phyloP scores from a whole-genome alignment of 345 rosid genomes.

The Bruguiera parviflora region DNA sequence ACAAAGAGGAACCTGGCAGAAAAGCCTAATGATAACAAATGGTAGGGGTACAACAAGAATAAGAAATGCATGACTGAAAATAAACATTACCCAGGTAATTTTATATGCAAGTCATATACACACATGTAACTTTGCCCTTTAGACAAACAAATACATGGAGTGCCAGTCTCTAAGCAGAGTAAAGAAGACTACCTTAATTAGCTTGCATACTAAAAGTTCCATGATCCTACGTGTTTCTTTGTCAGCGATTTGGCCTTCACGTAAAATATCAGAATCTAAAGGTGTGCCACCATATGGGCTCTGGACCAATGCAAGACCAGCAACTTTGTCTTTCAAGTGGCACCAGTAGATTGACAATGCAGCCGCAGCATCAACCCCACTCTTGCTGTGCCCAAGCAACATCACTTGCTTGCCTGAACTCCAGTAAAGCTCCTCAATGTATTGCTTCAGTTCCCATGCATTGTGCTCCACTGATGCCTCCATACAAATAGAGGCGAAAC shows the following conservation, averaged over 20 bases:
- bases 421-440: constrained; percentile 75
- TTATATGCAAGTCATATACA: neutral
- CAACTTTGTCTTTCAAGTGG: constrained; percentile 58
- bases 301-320: constrained; percentile 68
- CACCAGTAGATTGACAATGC: constrained; percentile 55
- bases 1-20: neutral
- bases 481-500: constrained; percentile 9
- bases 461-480: constrained; percentile 75
- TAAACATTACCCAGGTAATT: no score
- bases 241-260: constrained; percentile 66
- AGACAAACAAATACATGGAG: constrained; percentile 3
- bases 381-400: constrained; percentile 79
- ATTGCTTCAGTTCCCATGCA: constrained; percentile 66
- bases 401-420: constrained; percentile 64
- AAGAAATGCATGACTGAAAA: no score
- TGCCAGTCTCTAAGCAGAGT: neutral
- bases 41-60: no score
- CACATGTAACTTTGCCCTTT: neutral
- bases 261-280: constrained; percentile 64
- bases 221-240: constrained; percentile 61
- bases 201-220: constrained; percentile 64
- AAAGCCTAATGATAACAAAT: neutral
- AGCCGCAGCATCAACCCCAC: constrained; percentile 79
- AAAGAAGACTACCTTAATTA: constrained; percentile 47
- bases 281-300: constrained; percentile 72